phyloP scores from a whole-genome alignment of 2,329 filamentous ascomycete genomes.

The Cordyceps cateniannulata region DNA sequence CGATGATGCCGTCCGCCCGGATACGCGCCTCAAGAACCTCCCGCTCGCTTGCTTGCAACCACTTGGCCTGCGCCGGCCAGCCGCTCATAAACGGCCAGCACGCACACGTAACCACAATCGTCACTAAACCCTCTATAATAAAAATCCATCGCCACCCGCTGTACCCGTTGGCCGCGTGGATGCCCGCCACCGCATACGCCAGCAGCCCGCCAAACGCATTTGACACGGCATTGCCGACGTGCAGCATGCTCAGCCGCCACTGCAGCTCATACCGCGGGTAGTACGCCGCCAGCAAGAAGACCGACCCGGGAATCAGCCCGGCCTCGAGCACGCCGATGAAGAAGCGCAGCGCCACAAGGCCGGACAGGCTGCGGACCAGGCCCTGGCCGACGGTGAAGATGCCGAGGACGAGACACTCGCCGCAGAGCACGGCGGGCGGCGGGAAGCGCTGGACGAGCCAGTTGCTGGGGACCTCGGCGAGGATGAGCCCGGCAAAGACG shows the following conservation, averaged over 20 bases:
- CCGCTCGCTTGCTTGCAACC: not conserved
- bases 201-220: constrained; percentile 41
- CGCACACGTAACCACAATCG: not conserved
- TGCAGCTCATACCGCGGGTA: constrained; percentile 25
- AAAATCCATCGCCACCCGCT: constrained; percentile 48
- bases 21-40: constrained; percentile 3
- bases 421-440: constrained; percentile 28
- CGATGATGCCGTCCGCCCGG: constrained; percentile 8
- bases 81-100: constrained; percentile 10
- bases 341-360: constrained; percentile 38
- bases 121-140: constrained; percentile 41
- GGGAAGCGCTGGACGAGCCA: constrained; percentile 28
- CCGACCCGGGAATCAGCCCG: constrained; percentile 30
- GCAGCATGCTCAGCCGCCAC: constrained; percentile 27
- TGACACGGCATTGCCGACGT: constrained; percentile 27
- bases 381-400: constrained; percentile 37
- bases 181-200: constrained; percentile 35
- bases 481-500: not conserved
- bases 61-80: constrained; percentile 6
- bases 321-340: constrained; percentile 38
- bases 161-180: constrained; percentile 35
- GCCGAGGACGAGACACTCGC: constrained; percentile 23
- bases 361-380: constrained; percentile 38
- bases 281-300: constrained; percentile 24
- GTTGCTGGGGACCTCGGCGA: constrained; percentile 31